These are phyloP conservation scores for Acorus calamus DNA, from an alignment of 106 monocot species.

Conservation along the genomic window DNA sequence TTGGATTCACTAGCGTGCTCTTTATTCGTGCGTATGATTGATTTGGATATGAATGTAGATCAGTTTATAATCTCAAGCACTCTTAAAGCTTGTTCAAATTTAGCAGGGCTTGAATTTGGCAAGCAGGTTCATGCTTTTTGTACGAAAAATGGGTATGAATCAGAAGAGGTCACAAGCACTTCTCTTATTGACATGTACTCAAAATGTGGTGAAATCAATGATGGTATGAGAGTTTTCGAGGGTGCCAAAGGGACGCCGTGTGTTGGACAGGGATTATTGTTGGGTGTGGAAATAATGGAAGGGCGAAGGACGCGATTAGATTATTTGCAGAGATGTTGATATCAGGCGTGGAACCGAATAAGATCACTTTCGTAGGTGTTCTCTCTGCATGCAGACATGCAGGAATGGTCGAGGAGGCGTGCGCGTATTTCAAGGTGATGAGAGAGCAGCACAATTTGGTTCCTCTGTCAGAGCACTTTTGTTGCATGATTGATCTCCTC, in stretches of 20 bases:
- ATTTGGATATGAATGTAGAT: slow-evolving; percentile 16
- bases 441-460: slow-evolving; percentile 15
- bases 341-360: slow-evolving; percentile 40
- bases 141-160: slow-evolving; percentile 34
- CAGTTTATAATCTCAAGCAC: slow-evolving; percentile 35
- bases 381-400: slow-evolving; percentile 76
- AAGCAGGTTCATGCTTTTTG: slow-evolving; percentile 43
- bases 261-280: slow-evolving; percentile 57
- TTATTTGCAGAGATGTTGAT: slow-evolving; percentile 44
- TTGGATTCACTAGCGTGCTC: slow-evolving; percentile 28
- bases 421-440: slow-evolving; percentile 29
- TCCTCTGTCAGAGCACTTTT: slow-evolving; percentile 50
- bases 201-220: slow-evolving; percentile 55
- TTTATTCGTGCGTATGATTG: slow-evolving; percentile 44
- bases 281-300: slow-evolving; percentile 65
- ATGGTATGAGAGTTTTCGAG: slow-evolving; percentile 28
- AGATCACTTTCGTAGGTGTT: slow-evolving; percentile 49
- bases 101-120: slow-evolving; percentile 28
- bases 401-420: slow-evolving; percentile 47
- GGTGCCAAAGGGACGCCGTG: slow-evolving; percentile 23
- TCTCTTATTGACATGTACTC: slow-evolving; percentile 70
- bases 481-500: slow-evolving; percentile 57
- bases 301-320: slow-evolving; percentile 33
- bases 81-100: slow-evolving; percentile 43
- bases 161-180: slow-evolving; percentile 25